phyloP scores from a whole-genome alignment of 768 basidiomycete species.

The Baorangia bicolor region DNA sequence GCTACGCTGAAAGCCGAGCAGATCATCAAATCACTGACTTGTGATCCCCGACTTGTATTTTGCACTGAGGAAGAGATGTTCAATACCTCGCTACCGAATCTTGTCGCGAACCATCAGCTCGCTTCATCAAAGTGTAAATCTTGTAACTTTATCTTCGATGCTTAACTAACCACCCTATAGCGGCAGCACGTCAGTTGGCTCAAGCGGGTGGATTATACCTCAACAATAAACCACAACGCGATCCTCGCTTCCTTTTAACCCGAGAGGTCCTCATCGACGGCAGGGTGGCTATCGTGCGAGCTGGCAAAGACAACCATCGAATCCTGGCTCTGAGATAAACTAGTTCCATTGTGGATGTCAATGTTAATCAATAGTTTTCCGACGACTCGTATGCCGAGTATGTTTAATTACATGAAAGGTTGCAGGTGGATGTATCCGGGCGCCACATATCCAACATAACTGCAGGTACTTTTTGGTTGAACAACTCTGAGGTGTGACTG shows the following conservation, averaged over 20 bases:
- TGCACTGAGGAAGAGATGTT: conserved; percentile 51
- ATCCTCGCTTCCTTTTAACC: conserved; percentile 43
- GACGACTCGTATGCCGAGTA: not conserved
- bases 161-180: conserved; percentile 37
- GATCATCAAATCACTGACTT: conserved; percentile 58
- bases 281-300: conserved; percentile 62
- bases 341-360: not conserved
- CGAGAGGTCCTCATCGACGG: conserved; percentile 55
- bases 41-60: conserved; percentile 64
- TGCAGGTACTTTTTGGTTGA: not conserved
- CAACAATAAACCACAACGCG: conserved; percentile 61
- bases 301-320: conserved; percentile 71
- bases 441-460: not conserved
- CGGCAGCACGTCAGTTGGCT: conserved; percentile 62
- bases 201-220: conserved; percentile 68
- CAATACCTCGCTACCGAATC: conserved; percentile 53
- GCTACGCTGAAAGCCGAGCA: conserved; percentile 51
- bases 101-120: conserved; percentile 59
- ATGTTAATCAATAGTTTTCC: not conserved
- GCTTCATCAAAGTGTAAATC: conserved; percentile 62
- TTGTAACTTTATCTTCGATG: not conserved
- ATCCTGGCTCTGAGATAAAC: conserved; percentile 45
- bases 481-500: not conserved
- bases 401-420: conserved; percentile 14
- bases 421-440: not conserved